phyloP scores from a whole-genome alignment of 2,329 filamentous ascomycete species.

The Phaeophleospora eucalypticola region DNA sequence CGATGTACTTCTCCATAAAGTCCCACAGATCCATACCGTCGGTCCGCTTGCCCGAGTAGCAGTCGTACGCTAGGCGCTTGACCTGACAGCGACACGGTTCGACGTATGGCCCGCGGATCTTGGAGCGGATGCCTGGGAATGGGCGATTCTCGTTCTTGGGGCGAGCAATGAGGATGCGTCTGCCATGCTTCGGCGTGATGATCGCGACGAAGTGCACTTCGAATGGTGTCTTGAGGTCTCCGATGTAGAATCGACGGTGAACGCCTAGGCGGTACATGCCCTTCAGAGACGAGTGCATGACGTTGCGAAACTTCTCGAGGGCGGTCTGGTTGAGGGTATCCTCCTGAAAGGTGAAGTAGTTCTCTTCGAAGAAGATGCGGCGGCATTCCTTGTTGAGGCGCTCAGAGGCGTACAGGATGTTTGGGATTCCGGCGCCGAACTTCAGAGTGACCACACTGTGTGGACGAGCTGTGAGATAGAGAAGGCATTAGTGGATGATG shows the following conservation, averaged over 20 bases:
- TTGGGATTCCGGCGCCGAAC: not conserved
- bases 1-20: conserved; percentile 3
- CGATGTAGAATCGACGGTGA: conserved; percentile 2
- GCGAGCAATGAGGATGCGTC: not conserved
- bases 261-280: not conserved
- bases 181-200: not conserved
- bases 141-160: not conserved
- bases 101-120: not conserved
- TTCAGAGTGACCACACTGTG: not conserved
- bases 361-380: conserved; percentile 5
- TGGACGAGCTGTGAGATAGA: not conserved
- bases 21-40: not conserved
- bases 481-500: not conserved
- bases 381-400: not conserved
- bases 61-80: not conserved
- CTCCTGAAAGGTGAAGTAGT: conserved; percentile 4
- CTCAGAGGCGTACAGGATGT: not conserved
- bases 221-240: conserved; percentile 4
- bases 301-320: not conserved
- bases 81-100: conserved; percentile 10
- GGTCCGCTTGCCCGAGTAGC: not conserved
- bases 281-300: not conserved
- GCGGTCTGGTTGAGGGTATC: not conserved
- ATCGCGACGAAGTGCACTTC: not conserved
- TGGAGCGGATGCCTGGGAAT: conserved; percentile 5